phyloP scores from a whole-genome alignment of 1,139 yeast genomes.

The Zygoascus sp. region DNA sequence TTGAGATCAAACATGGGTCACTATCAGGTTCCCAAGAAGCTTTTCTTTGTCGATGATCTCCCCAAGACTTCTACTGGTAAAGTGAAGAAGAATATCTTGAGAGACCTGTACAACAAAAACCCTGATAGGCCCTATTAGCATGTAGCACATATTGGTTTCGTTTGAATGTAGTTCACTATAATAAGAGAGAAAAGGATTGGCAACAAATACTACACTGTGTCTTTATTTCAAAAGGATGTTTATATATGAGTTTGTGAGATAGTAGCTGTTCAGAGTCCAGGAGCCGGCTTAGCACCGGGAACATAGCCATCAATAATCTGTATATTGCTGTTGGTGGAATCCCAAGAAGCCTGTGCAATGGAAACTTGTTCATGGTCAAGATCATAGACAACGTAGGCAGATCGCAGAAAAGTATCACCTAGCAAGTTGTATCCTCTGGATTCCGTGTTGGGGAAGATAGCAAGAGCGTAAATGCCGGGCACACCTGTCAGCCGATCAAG shows the following conservation, averaged over 20 bases:
- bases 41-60: slow-evolving; percentile 29
- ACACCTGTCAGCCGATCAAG: slow-evolving; percentile 34
- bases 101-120: slow-evolving; percentile 18
- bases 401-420: slow-evolving; percentile 66
- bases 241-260: background rate
- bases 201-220: background rate
- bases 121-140: background rate
- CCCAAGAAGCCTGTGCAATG: slow-evolving; percentile 36
- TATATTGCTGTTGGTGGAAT: slow-evolving; percentile 23
- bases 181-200: no score
- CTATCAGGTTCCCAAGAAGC: slow-evolving; percentile 35
- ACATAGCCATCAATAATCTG: slow-evolving; percentile 20
- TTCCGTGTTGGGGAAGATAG: slow-evolving; percentile 24
- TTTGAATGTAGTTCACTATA: background rate
- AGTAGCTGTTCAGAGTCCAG: background rate
- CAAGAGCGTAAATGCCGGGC: slow-evolving; percentile 32
- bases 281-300: slow-evolving; percentile 19
- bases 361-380: slow-evolving; percentile 56
- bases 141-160: background rate
- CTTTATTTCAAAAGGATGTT: background rate
- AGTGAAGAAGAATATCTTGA: slow-evolving; percentile 33
- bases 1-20: slow-evolving; percentile 32
- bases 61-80: slow-evolving; percentile 40
- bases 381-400: slow-evolving; percentile 69
- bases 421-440: slow-evolving; percentile 36